A percentile compares a stretch with the other conserved stretches of the same genome.
These are phyloP conservation scores for Neopestalotiopsis sp. DNA, from an alignment of 2,329 filamentous ascomycete genomes.

Conservation along the genomic window DNA sequence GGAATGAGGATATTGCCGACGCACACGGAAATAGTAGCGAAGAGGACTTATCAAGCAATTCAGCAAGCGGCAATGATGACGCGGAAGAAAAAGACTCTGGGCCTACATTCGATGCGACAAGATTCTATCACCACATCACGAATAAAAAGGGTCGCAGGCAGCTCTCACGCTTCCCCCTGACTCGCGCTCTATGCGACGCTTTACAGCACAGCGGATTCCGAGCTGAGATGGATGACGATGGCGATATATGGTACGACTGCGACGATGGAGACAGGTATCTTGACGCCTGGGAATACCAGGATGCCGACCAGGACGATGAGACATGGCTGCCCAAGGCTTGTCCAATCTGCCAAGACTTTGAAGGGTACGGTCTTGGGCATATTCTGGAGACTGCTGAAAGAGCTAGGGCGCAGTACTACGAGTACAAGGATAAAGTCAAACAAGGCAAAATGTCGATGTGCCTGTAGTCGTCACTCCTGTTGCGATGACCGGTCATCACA, in stretches of 20 bases:
- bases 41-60: too few relatives aligned
- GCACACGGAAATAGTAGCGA: too few relatives aligned
- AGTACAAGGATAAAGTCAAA: not conserved
- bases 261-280: conserved; percentile 6
- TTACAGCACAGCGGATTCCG: conserved; percentile 1
- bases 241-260: conserved; percentile 1
- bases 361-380: not conserved
- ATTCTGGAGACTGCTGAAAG: not conserved
- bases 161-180: not conserved
- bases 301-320: not conserved
- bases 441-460: not conserved
- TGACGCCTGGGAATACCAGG: not conserved
- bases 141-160: not conserved
- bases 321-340: not conserved
- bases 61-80: too few relatives aligned
- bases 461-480: too few relatives aligned
- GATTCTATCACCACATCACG: not conserved
- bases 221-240: not conserved
- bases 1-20: too few relatives aligned
- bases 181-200: not conserved
- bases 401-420: not conserved
- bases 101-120: too few relatives aligned
- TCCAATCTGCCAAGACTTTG: not conserved
- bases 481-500: too few relatives aligned
- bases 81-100: too few relatives aligned